phyloP scores from a whole-genome alignment of 441 rosid genomes.

The Gossypium schwendimanii region DNA sequence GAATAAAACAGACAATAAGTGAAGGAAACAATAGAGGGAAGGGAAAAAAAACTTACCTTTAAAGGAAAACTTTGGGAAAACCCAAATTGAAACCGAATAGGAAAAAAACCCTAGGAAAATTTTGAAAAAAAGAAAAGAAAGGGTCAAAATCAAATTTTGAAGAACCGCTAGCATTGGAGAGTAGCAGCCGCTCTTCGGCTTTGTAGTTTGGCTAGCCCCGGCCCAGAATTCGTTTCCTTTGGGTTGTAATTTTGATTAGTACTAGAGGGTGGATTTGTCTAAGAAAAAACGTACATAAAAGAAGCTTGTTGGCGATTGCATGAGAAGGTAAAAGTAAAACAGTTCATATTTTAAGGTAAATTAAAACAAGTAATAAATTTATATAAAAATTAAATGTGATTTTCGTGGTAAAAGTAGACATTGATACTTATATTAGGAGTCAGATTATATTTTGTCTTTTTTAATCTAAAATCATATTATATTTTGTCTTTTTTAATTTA shows the following conservation, averaged over 20 bases:
- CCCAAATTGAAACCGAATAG: background rate
- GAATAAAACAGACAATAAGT: background rate
- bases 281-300: background rate
- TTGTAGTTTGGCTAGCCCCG: background rate
- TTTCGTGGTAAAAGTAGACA: too few species aligned
- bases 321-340: background rate
- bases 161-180: background rate
- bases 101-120: background rate
- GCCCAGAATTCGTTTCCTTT: background rate
- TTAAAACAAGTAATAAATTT: too few species aligned
- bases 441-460: too few species aligned
- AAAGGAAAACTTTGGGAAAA: constrained; percentile 1
- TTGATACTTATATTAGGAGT: accelerated
- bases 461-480: too few species aligned
- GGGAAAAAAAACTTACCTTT: background rate
- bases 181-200: background rate
- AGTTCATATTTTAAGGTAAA: background rate
- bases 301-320: background rate
- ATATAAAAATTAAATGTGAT: too few species aligned
- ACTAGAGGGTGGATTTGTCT: background rate
- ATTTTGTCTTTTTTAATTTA: too few species aligned
- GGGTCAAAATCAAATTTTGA: background rate
- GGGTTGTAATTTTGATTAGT: background rate
- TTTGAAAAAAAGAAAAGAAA: background rate
- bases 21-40: background rate